Evolutionary conservation across 2,329 filamentous ascomycete species (phyloP).

Genomic region (Hymenoscyphus fructigenus): DNA sequence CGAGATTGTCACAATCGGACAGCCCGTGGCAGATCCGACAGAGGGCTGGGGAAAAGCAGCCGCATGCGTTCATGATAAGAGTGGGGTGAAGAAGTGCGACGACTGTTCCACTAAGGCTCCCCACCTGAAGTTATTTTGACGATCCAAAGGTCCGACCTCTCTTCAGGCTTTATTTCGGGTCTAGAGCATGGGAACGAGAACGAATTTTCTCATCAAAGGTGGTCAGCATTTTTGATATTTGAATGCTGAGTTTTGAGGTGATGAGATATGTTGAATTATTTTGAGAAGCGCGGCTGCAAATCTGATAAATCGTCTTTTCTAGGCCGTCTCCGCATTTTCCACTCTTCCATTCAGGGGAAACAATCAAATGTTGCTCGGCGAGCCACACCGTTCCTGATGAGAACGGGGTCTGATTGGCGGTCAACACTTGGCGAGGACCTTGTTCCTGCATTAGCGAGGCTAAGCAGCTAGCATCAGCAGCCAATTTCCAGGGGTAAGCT

Average conservation of each 20-base stretch:
- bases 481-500: slow-evolving; percentile 3
- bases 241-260: neutral
- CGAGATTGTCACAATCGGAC: neutral
- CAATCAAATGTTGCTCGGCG: neutral
- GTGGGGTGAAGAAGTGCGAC: neutral
- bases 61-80: neutral
- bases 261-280: neutral
- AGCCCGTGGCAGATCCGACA: neutral
- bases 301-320: neutral
- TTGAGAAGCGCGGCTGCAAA: neutral
- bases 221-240: neutral
- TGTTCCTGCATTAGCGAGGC: slow-evolving; percentile 5
- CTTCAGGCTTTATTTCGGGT: neutral
- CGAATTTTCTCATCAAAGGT: neutral
- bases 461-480: neutral
- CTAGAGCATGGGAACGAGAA: neutral
- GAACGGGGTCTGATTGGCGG: neutral
- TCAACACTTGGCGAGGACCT: neutral
- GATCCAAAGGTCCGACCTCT: neutral
- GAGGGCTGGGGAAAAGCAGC: neutral
- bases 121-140: neutral
- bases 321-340: neutral
- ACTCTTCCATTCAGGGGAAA: slow-evolving; percentile 1
- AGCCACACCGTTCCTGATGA: slow-evolving; percentile 1
- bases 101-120: neutral